phyloP scores from a whole-genome alignment of 371 early-diverging fungal genomes.

The Coemansia sp. region DNA sequence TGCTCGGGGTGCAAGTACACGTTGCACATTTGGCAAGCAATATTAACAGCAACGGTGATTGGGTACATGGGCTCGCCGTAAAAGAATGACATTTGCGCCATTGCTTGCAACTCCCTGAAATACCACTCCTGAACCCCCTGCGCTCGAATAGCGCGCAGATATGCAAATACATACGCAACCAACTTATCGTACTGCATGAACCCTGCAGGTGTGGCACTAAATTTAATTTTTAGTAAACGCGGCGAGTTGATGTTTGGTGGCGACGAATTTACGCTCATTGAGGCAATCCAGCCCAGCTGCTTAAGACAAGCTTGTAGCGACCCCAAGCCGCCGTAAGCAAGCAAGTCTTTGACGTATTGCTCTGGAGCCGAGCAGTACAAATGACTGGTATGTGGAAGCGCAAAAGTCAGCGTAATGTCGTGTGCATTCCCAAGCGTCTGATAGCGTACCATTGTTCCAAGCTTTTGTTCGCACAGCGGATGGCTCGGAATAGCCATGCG shows the following conservation, averaged over 20 bases:
- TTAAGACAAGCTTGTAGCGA: slow-evolving; percentile 82
- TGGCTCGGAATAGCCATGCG: slow-evolving; percentile 61
- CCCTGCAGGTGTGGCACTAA: slow-evolving; percentile 67
- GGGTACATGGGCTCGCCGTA: slow-evolving; percentile 58
- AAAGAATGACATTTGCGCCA: slow-evolving; percentile 68
- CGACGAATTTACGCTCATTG: slow-evolving; percentile 60
- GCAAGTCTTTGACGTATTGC: slow-evolving; percentile 65
- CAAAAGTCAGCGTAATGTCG: slow-evolving; percentile 72
- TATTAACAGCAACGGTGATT: slow-evolving; percentile 23
- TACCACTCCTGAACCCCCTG: slow-evolving; percentile 72
- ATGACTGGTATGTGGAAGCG: slow-evolving; percentile 65
- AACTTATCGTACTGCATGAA: slow-evolving; percentile 72
- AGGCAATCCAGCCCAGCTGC: slow-evolving; percentile 68
- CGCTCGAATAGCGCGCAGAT: slow-evolving; percentile 71
- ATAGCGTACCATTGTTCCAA: slow-evolving; percentile 72
- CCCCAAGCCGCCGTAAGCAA: slow-evolving; percentile 77
- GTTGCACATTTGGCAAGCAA: slow-evolving; percentile 51
- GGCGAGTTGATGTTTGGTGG: neutral
- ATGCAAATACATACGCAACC: slow-evolving; percentile 76
- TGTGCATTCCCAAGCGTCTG: slow-evolving; percentile 83
- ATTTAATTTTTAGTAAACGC: slow-evolving; percentile 61
- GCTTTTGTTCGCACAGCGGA: slow-evolving; percentile 68
- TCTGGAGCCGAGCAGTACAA: slow-evolving; percentile 54
- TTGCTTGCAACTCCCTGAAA: slow-evolving; percentile 67
- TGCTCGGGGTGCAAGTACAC: slow-evolving; percentile 60